These are phyloP conservation scores for Grigorovia transvaalensis DNA, from an alignment of 805 yeast species.

Conservation along the genomic window DNA sequence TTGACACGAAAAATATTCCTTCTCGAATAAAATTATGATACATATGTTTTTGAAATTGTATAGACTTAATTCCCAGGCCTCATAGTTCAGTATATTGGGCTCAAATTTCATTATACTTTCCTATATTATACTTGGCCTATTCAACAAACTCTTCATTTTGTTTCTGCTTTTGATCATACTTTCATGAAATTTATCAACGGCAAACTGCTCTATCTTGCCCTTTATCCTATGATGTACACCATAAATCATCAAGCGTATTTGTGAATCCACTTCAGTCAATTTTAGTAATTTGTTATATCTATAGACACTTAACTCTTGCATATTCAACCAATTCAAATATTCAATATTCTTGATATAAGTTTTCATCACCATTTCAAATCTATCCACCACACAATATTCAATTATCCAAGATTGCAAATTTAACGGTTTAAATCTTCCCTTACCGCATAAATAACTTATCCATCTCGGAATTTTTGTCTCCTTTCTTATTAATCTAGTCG, in stretches of 20 bases:
- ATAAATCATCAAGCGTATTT: constrained; percentile 7
- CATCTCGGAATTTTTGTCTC: constrained; percentile 73
- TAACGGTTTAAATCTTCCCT: constrained; percentile 19
- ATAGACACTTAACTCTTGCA: constrained; percentile 68
- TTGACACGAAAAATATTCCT: no score
- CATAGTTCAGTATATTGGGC: no score
- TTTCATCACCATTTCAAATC: constrained; percentile 39
- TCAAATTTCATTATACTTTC: no score
- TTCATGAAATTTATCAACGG: constrained; percentile 56
- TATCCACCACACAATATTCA: constrained; percentile 68
- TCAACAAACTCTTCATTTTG: constrained; percentile 40
- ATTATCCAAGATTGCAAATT: constrained; percentile 68
- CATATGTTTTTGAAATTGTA: no score
- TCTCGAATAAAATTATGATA: no score
- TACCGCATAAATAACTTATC: constrained; percentile 36
- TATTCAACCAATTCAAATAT: constrained; percentile 64
- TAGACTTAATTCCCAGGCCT: no score
- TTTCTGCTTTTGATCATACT: constrained; percentile 55
- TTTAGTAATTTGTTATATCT: constrained; percentile 24
- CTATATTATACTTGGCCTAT: background rate
- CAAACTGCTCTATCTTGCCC: constrained; percentile 74
- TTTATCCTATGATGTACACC: constrained; percentile 45
- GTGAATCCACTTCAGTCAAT: constrained; percentile 40
- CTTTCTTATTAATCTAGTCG: constrained; percentile 67
- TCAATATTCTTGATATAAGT: constrained; percentile 78